Percentiles rank a stretch among this genome's conserved stretches.
phyloP scores from a whole-genome alignment of 305 asterid genomes.

The Fraxinus xanthoxyloides region DNA sequence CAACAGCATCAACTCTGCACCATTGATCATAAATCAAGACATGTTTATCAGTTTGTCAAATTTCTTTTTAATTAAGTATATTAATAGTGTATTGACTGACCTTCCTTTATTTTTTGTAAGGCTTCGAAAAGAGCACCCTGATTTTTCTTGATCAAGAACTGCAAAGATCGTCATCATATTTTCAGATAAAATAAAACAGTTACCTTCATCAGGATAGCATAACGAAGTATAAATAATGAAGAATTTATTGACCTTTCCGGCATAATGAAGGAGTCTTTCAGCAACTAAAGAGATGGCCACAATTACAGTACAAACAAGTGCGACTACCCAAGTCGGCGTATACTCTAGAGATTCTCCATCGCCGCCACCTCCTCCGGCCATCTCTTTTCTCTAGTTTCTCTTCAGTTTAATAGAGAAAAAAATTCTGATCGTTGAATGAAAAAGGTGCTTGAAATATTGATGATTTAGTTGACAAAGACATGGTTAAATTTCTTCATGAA shows the following conservation, averaged over 20 bases:
- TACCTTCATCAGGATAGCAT: neutral
- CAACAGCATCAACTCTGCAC: slow-evolving; percentile 68
- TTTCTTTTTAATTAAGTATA: neutral
- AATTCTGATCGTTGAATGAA: neutral
- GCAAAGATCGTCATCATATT: slow-evolving; percentile 5
- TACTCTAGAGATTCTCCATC: slow-evolving; percentile 42
- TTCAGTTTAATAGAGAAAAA: neutral
- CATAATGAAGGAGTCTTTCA: slow-evolving; percentile 56
- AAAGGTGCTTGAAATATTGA: neutral
- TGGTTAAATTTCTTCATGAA: neutral
- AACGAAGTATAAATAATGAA: neutral
- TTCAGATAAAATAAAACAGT: neutral
- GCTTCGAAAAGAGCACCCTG: slow-evolving; percentile 63
- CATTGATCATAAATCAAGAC: neutral
- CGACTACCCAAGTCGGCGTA: slow-evolving; percentile 76
- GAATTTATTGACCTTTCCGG: neutral
- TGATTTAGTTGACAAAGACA: neutral
- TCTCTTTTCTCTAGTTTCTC: neutral
- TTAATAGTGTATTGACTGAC: slow-evolving; percentile 12
- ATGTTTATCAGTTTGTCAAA: neutral
- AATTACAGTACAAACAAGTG: slow-evolving; percentile 60
- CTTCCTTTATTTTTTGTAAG: slow-evolving; percentile 71
- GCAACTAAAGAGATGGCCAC: slow-evolving; percentile 58
- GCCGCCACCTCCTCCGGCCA: slow-evolving; percentile 38
- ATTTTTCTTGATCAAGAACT: slow-evolving; percentile 53